These are phyloP conservation scores for Astrothelium macrocarpum DNA, from an alignment of 495 filamentous ascomycete genomes.

Conservation along the genomic window DNA sequence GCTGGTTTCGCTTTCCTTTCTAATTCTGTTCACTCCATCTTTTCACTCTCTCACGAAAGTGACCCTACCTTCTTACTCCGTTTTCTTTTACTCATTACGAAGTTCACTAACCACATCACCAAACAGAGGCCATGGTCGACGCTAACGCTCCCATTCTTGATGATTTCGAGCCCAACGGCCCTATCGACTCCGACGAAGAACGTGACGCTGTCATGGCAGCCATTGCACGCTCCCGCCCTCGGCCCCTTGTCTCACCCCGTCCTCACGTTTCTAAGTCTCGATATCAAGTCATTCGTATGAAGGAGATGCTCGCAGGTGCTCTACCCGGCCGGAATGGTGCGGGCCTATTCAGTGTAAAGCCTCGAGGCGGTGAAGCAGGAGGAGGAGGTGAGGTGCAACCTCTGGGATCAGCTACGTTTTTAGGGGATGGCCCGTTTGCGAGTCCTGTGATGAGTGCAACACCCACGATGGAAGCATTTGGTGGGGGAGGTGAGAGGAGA, in stretches of 20 bases:
- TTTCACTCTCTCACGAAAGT: too few relatives aligned
- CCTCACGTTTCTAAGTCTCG: conserved; percentile 57
- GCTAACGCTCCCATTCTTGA: conserved; percentile 87
- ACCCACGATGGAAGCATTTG: not conserved
- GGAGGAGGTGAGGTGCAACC: not conserved
- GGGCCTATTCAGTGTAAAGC: conserved; percentile 18
- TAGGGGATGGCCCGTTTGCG: not conserved
- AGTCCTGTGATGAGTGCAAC: not conserved
- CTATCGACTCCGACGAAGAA: conserved; percentile 90
- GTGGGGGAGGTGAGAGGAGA: not conserved
- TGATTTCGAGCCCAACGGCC: conserved; percentile 57
- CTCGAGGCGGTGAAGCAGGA: not conserved
- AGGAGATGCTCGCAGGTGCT: conserved; percentile 77
- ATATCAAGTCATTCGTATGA: conserved; percentile 76
- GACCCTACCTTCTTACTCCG: too few relatives aligned
- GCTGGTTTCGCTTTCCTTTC: not conserved
- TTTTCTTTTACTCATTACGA: not conserved
- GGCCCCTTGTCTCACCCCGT: conserved; percentile 58
- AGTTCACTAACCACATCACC: conserved; percentile 1
- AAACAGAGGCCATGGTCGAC: conserved; percentile 77
- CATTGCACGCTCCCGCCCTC: conserved; percentile 62
- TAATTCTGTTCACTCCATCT: not conserved
- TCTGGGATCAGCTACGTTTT: not conserved
- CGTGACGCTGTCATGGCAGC: conserved; percentile 78
- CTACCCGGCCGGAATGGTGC: conserved; percentile 33